Percentiles rank a stretch among this genome's conserved stretches.
phyloP scores from a whole-genome alignment of 148 eudicot species.

The Cornus controversa region DNA sequence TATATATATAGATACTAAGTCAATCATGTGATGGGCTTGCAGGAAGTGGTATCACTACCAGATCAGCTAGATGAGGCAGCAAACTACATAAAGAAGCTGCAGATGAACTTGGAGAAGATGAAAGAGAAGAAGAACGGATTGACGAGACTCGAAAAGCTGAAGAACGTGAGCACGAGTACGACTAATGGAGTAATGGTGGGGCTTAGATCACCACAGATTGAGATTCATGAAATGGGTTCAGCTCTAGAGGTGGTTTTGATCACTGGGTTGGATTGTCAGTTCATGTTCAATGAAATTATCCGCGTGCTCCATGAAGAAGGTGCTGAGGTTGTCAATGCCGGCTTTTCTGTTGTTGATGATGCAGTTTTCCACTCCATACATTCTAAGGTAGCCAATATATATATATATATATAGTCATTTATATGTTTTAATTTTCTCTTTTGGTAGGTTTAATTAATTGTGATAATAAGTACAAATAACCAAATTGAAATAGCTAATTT shows the following conservation, averaged over 20 bases:
- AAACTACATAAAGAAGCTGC: conserved; percentile 57
- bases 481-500: not conserved
- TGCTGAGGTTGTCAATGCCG: conserved; percentile 56
- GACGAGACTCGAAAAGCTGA: not conserved
- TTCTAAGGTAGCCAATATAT: conserved; percentile 41
- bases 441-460: not conserved
- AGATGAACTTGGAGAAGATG: conserved; percentile 46
- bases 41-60: conserved; percentile 46
- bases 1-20: too few relatives aligned
- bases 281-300: conserved; percentile 51
- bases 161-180: not conserved
- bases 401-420: not conserved
- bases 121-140: conserved; percentile 37
- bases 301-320: conserved; percentile 60
- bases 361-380: conserved; percentile 66
- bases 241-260: conserved; percentile 45
- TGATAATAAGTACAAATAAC: too few relatives aligned
- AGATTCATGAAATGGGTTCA: conserved; percentile 43
- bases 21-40: not conserved
- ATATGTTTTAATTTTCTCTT: not conserved
- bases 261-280: conserved; percentile 56
- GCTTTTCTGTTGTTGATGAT: conserved; percentile 43
- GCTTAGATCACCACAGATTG: conserved; percentile 41
- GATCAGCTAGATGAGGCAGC: conserved; percentile 72
- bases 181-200: not conserved